Percentiles rank a stretch among this genome's conserved stretches.
phyloP scores from a whole-genome alignment of 148 eudicot species.

The Rheum nobile region DNA sequence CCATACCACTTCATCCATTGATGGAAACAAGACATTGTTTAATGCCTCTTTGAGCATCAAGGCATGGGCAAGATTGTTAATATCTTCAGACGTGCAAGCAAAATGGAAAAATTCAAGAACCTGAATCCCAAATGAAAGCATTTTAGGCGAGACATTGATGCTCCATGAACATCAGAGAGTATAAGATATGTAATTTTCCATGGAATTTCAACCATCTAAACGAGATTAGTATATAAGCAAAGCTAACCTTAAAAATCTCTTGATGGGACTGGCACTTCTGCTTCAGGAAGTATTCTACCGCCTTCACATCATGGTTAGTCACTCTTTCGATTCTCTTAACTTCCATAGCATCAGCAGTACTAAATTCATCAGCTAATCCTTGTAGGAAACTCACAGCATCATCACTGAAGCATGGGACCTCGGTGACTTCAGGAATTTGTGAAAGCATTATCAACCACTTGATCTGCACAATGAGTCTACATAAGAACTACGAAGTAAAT shows the following conservation, averaged over 20 bases:
- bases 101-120: constrained; percentile 97
- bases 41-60: constrained; percentile 82
- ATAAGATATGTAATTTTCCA: not conserved
- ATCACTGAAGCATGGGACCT: constrained; percentile 67
- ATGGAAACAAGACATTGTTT: constrained; percentile 39
- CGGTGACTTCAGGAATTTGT: constrained; percentile 53
- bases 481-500: not conserved
- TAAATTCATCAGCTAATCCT: constrained; percentile 54
- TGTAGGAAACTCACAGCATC: constrained; percentile 50
- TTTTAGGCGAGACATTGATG: not conserved
- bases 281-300: constrained; percentile 87
- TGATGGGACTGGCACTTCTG: constrained; percentile 65
- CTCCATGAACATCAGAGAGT: not conserved
- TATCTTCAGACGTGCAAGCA: constrained; percentile 96
- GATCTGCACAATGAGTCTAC: constrained; percentile 32
- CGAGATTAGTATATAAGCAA: not conserved
- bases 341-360: constrained; percentile 58
- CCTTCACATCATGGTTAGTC: constrained; percentile 96
- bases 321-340: constrained; percentile 79
- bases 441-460: constrained; percentile 82
- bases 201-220: not conserved
- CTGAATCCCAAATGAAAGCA: constrained; percentile 18
- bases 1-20: constrained; percentile 55
- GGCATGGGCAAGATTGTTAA: constrained; percentile 90
- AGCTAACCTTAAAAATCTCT: constrained; percentile 64